Conservation (phyloP, 331 rosid species). For the Pyracantha coccinea region DNA sequence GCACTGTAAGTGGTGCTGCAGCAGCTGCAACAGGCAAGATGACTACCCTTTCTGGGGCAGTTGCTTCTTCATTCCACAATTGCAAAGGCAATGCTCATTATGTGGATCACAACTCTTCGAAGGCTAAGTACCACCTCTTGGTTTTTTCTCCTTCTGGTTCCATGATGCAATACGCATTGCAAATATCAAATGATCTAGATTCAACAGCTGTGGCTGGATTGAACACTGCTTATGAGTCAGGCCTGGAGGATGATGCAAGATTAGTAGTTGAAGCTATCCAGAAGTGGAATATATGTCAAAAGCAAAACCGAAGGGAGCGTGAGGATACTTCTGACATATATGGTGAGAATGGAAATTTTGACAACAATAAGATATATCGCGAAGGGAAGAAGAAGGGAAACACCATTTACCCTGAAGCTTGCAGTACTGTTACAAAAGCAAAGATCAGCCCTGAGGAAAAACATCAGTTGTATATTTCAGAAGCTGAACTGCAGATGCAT, state of each 20-base stretch:
- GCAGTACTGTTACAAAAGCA: constrained; percentile 28
- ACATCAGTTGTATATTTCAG: constrained; percentile 76
- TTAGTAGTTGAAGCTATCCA: constrained; percentile 78
- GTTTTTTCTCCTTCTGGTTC: constrained; percentile 84
- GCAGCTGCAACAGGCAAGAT: constrained; percentile 84
- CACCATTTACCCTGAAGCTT: constrained; percentile 27
- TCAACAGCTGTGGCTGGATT: constrained; percentile 36
- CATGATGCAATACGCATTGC: constrained; percentile 72
- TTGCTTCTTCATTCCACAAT: constrained; percentile 72
- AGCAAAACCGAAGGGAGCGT: constrained; percentile 48
- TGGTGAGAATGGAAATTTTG: constrained; percentile 73
- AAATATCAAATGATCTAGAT: constrained; percentile 38
- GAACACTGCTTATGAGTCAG: constrained; percentile 40
- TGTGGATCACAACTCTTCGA: constrained; percentile 39
- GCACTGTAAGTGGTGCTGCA: constrained; percentile 92
- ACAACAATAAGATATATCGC: constrained; percentile 49
- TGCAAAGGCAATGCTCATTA: constrained; percentile 38
- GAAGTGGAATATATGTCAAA: constrained; percentile 89
- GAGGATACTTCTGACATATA: constrained; percentile 81
- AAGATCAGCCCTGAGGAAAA: constrained; percentile 47
- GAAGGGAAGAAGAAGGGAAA: constrained; percentile 42
- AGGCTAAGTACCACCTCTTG: constrained; percentile 56
- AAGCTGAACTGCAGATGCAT: constrained; percentile 92
- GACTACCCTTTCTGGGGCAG: constrained; percentile 56
- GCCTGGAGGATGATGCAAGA: constrained; percentile 52